A percentile compares a stretch with the other conserved stretches of the same genome.
phyloP scores from a whole-genome alignment of 2,329 filamentous ascomycete genomes.

The Akanthomyces muscarius region DNA sequence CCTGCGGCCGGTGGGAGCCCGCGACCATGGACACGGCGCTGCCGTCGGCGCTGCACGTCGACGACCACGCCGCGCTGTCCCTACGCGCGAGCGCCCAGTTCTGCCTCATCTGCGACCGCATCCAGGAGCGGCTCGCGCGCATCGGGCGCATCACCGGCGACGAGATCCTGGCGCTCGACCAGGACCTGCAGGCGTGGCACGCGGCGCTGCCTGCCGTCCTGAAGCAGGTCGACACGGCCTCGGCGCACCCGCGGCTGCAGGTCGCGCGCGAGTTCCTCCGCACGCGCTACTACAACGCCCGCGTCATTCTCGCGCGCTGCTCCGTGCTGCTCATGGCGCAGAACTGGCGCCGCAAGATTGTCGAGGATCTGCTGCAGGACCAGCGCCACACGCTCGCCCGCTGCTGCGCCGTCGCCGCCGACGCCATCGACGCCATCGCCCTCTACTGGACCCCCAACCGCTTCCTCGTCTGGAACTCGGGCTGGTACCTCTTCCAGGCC shows the following conservation, averaged over 20 bases:
- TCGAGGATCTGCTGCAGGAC: slow-evolving; percentile 21
- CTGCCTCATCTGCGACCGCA: slow-evolving; percentile 28
- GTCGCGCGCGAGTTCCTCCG: slow-evolving; percentile 28
- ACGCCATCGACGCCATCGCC: slow-evolving; percentile 30
- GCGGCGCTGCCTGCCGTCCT: slow-evolving; percentile 23
- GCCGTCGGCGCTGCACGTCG: slow-evolving; percentile 21
- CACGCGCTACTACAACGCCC: slow-evolving; percentile 30
- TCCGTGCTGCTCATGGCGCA: slow-evolving; percentile 25
- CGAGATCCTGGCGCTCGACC: slow-evolving; percentile 27
- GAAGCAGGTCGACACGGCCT: slow-evolving; percentile 21
- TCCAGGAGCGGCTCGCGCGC: slow-evolving; percentile 30
- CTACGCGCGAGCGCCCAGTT: slow-evolving; percentile 27
- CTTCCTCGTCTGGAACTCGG: slow-evolving; percentile 31
- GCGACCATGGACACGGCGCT: slow-evolving; percentile 29
- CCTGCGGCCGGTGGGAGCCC: slow-evolving; percentile 28
- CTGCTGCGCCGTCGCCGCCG: slow-evolving; percentile 26
- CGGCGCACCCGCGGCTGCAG: slow-evolving; percentile 24
- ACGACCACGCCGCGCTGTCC: slow-evolving; percentile 26
- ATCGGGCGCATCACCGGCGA: slow-evolving; percentile 23
- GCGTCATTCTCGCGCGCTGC: slow-evolving; percentile 25
- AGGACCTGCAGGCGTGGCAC: slow-evolving; percentile 28
- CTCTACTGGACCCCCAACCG: slow-evolving; percentile 31
- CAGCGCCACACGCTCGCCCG: slow-evolving; percentile 23
- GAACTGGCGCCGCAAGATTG: slow-evolving; percentile 20
- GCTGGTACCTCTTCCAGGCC: slow-evolving; percentile 32